phyloP scores from a whole-genome alignment of 2,329 filamentous ascomycete species.

The Amauroascus verrucosus region DNA sequence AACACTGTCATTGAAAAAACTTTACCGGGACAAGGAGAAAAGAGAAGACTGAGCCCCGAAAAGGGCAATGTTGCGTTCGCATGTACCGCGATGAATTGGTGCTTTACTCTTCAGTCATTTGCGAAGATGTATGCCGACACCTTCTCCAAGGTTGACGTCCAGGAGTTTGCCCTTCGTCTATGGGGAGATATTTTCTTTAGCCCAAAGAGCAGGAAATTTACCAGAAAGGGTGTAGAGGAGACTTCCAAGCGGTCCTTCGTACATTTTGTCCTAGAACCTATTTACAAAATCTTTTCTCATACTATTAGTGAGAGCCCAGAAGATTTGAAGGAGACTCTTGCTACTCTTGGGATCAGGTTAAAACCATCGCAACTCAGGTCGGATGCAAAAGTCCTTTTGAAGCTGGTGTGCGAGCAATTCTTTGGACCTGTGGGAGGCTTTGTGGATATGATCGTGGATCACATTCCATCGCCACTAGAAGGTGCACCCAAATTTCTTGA shows the following conservation, averaged over 20 bases:
- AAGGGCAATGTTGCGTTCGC: conserved; percentile 98
- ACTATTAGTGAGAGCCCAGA: conserved; percentile 84
- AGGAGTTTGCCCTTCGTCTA: conserved; percentile 72
- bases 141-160: conserved; percentile 68
- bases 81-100: conserved; percentile 89
- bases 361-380: conserved; percentile 89
- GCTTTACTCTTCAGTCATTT: conserved; percentile 88
- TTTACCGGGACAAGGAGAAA: conserved; percentile 68
- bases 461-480: conserved; percentile 76
- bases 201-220: conserved; percentile 79
- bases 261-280: conserved; percentile 87
- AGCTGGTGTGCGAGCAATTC: conserved; percentile 86
- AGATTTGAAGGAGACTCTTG: conserved; percentile 69
- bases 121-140: conserved; percentile 91
- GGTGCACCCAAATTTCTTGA: conserved; percentile 68
- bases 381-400: conserved; percentile 80
- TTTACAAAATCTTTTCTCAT: conserved; percentile 95
- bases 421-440: conserved; percentile 84
- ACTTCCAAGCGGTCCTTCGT: conserved; percentile 77
- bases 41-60: conserved; percentile 76
- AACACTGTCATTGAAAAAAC: conserved; percentile 90
- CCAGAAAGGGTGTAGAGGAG: conserved; percentile 73
- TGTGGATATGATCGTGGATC: conserved; percentile 87
- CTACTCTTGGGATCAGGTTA: conserved; percentile 66
- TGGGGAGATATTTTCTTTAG: conserved; percentile 99